Evolutionary conservation across 768 basidiomycete genomes (phyloP), one percentile per base, ranked within the genome.

Genomic region (Agrocybe pediades): DNA sequence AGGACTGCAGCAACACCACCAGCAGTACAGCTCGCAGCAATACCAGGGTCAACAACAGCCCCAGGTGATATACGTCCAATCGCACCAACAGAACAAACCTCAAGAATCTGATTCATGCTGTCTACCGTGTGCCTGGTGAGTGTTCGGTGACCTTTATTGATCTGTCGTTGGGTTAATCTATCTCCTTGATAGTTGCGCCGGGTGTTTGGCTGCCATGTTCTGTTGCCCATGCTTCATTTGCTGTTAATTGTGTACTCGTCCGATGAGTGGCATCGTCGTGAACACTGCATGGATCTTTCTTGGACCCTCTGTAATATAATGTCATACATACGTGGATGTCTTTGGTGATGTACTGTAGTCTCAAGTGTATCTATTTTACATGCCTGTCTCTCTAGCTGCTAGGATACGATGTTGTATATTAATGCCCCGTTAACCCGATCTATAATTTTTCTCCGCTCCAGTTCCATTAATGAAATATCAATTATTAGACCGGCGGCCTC

Each of bases 401-500:
- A n/a, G n/a, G n/a, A n/a, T n/a, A n/a, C n/a, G n/a, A n/a, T n/a
- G n/a, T n/a, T n/a, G n/a, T n/a, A n/a, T n/a, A n/a, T n/a, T n/a
- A n/a, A n/a, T n/a, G n/a, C n/a, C n/a, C n/a, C n/a, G n/a, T n/a
- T n/a, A n/a, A n/a, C n/a, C n/a, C n/a, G n/a, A n/a, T n/a, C n/a
- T n/a, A n/a, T n/a, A n/a, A n/a, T n/a, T n/a, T n/a, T n/a, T n/a
- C n/a, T n/a, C n/a, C n/a, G n/a, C n/a, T n/a, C n/a, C n/a, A n/a
- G n/a, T n/a, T n/a, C n/a, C n/a, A n/a, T n/a, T n/a, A 29, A 19
- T 29, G 23, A 21, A 39, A 5, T 17, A 30, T 19, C 9, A 40
- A n/a, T 56, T 49, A 3, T 43, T 65, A 16, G 70, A 65, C 55
- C 74, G 73, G 46, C 76, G 71, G 49, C 67, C 80, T 57, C 88